Base-by-base conservation (phyloP, 139 green algal genomes). In the Desmodesmus armatus region DNA sequence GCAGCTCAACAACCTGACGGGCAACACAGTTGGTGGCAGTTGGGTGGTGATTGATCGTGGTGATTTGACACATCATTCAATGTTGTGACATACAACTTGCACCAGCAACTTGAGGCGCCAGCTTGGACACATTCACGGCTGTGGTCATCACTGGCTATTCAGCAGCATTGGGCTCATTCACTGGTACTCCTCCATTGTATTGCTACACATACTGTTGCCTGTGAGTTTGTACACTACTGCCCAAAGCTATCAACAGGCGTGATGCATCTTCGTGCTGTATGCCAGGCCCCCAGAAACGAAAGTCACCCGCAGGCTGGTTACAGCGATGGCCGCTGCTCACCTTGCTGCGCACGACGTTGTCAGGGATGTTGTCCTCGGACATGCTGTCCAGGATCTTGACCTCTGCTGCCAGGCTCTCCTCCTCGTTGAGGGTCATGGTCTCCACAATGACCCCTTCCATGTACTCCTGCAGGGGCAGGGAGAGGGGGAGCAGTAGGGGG, bases 271-370 rank as follows among this genome's bases (percentile, higher is more conserved):
- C 19, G 51, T 62, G 21, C 1, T 19, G 21, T 27, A 71, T 71
- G 62, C 62, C 13, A 21, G 25, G 11, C 13, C 62, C 19, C 13
- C 62, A 71, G 62, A 17, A 71, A 71, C 19, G 27, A 62, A 17
- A 62, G 51, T 62, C 51, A 74, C 1, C 15, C 51, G n/a, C 33
- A 51, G 23, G 71, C 27, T 79, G 29, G 53, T n/a, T 2, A 60
- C 25, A 70, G 55, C 4, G 51, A 35, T 40, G 44, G 23, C 65
- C 13, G 37, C 74, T 40, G 73, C 65, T 27, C 82, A 88, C 87
- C 83, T 92, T 94, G 76, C 78, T 89, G 62, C 90, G 81, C 69
- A 90, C 43, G 53, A 91, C 88, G 87, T 74, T 82, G 86, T n/a
- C 41, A 79, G 86, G 87, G 82, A 6, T 49, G 75, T 23, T 72